phyloP scores from a whole-genome alignment of 257 asterid species.

The Striga asiatica region DNA sequence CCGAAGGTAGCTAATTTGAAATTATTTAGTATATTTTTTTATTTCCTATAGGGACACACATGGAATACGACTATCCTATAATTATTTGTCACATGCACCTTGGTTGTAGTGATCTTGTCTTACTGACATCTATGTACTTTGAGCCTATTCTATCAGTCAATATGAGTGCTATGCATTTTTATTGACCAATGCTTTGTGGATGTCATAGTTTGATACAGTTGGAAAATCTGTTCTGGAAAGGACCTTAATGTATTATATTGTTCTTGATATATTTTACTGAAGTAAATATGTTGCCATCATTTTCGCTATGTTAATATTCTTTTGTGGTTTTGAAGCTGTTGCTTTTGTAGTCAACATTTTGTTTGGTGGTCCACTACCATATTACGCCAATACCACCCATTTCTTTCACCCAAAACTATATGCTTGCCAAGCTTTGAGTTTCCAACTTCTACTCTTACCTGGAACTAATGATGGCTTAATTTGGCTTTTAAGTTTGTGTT shows the following conservation, averaged over 20 bases:
- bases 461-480: too few relatives aligned
- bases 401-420: too few relatives aligned
- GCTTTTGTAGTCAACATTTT: background rate
- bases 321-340: background rate
- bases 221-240: too few relatives aligned
- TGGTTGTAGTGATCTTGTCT: background rate
- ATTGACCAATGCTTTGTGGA: too few relatives aligned
- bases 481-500: too few relatives aligned
- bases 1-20: constrained; percentile 51
- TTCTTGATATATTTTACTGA: background rate
- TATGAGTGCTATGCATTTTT: background rate
- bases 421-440: too few relatives aligned
- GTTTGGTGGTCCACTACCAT: too few relatives aligned
- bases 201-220: too few relatives aligned
- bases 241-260: background rate
- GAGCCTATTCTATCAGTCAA: background rate
- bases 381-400: too few relatives aligned
- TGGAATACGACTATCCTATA: background rate
- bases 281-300: constrained; percentile 5
- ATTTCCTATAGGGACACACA: background rate
- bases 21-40: background rate
- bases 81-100: background rate
- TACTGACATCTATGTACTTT: background rate
- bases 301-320: background rate
- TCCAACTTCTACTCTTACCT: too few relatives aligned